A percentile compares a stretch with the other conserved stretches of the same genome.
These are phyloP conservation scores for Globisporangium mamillatum DNA, from an alignment of 352 stramenopile genomes.

Conservation along the genomic window DNA sequence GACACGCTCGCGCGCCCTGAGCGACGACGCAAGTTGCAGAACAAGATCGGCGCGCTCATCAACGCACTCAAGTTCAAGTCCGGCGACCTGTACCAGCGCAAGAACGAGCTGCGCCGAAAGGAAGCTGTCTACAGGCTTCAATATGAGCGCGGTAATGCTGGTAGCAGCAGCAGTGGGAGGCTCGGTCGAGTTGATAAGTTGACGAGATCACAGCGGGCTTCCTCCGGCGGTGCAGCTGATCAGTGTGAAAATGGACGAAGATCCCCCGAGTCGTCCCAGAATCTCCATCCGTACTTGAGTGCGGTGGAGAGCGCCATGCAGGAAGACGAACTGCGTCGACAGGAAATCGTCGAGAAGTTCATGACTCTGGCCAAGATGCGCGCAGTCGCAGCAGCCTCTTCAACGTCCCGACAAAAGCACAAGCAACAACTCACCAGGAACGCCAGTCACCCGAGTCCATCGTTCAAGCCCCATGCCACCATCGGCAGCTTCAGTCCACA, in stretches of 20 bases:
- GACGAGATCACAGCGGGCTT: background rate
- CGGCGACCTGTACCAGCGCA: slow-evolving; percentile 69
- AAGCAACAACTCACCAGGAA: slow-evolving; percentile 9
- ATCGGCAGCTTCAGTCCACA: background rate
- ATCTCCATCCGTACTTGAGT: slow-evolving; percentile 15
- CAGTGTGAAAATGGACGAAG: background rate
- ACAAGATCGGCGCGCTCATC: slow-evolving; percentile 37
- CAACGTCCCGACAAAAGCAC: slow-evolving; percentile 17
- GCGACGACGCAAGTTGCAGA: slow-evolving; percentile 49
- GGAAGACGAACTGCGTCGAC: slow-evolving; percentile 55
- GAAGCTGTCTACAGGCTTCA: slow-evolving; percentile 35
- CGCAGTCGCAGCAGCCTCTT: background rate
- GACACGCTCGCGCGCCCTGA: slow-evolving; percentile 30
- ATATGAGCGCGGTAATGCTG: slow-evolving; percentile 9
- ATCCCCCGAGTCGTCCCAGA: slow-evolving; percentile 1
- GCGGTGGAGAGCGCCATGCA: slow-evolving; percentile 34
- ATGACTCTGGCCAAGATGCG: slow-evolving; percentile 21
- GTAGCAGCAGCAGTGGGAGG: background rate
- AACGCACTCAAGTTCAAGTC: slow-evolving; percentile 67
- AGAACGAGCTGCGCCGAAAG: slow-evolving; percentile 70
- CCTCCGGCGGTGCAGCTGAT: background rate
- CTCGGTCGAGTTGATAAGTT: background rate
- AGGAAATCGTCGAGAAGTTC: slow-evolving; percentile 53
- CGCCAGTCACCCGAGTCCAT: background rate
- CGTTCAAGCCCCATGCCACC: background rate